Conservation (phyloP, 768 basidiomycete genomes). For the Trametes elegans region DNA sequence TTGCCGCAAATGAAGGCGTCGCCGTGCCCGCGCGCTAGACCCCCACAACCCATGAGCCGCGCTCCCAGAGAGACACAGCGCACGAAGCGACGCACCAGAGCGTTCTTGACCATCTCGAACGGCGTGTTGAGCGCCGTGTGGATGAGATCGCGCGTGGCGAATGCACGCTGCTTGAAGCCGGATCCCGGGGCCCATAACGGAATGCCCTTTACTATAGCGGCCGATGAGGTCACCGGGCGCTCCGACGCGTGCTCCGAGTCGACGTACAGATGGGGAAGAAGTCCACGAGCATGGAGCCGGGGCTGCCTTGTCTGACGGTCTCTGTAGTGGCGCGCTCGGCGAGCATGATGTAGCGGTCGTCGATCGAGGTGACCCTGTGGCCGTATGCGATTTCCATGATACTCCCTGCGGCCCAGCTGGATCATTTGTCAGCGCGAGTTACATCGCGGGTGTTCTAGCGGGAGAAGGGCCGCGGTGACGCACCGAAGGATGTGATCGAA, state of each 20-base stretch:
- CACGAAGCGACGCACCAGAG: constrained; percentile 6
- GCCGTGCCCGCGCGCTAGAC: constrained; percentile 17
- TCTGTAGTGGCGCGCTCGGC: constrained; percentile 19
- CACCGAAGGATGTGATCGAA: constrained; percentile 1
- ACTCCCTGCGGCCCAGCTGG: constrained; percentile 26
- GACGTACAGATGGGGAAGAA: constrained; percentile 21
- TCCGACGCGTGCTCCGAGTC: not conserved
- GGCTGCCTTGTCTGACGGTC: constrained; percentile 17
- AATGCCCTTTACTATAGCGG: constrained; percentile 20
- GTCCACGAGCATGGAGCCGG: constrained; percentile 26
- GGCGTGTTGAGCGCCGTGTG: constrained; percentile 9
- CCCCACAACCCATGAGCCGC: too few species aligned
- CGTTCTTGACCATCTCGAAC: constrained; percentile 22
- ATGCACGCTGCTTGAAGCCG: constrained; percentile 28
- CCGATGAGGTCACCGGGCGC: not conserved
- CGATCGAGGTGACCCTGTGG: constrained; percentile 23
- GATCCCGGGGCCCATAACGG: constrained; percentile 37
- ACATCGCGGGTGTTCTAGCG: too few species aligned
- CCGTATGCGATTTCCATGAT: constrained; percentile 33
- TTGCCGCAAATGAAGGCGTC: constrained; percentile 20
- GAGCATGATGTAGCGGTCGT: constrained; percentile 28
- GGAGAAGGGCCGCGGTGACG: too few species aligned
- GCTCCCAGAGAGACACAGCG: not conserved
- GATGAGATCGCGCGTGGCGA: constrained; percentile 1
- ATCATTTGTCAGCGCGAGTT: not conserved